Conservation (phyloP, 352 stramenopile genomes). For the Thraustotheca clavata region DNA sequence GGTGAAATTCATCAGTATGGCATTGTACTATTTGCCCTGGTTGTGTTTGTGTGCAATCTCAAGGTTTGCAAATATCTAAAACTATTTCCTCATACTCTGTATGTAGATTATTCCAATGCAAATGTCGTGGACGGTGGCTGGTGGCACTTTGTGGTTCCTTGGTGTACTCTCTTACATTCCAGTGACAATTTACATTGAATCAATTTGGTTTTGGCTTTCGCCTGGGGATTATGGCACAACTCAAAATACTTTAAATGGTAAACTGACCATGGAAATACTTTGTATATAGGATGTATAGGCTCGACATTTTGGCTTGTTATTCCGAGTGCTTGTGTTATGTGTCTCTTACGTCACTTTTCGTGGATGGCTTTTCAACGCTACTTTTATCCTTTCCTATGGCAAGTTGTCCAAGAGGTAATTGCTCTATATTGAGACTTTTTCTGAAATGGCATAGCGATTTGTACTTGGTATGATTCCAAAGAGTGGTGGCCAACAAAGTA, state of each 20-base stretch:
- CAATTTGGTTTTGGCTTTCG: slow-evolving; percentile 50
- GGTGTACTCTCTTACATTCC: slow-evolving; percentile 62
- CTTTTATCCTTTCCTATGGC: slow-evolving; percentile 68
- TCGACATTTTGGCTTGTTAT: slow-evolving; percentile 55
- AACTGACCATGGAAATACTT: slow-evolving; percentile 17
- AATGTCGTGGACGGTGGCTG: slow-evolving; percentile 63
- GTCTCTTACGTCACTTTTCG: slow-evolving; percentile 55
- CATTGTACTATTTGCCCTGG: slow-evolving; percentile 87
- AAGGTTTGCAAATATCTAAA: slow-evolving; percentile 44
- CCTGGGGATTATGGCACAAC: slow-evolving; percentile 62
- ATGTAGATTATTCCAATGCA: slow-evolving; percentile 46
- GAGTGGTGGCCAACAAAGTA: neutral
- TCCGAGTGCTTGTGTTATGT: slow-evolving; percentile 40
- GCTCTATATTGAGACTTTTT: slow-evolving; percentile 15
- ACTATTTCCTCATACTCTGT: neutral
- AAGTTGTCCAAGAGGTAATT: slow-evolving; percentile 73
- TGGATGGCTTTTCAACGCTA: slow-evolving; percentile 63
- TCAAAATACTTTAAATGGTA: slow-evolving; percentile 59
- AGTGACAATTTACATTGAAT: slow-evolving; percentile 51
- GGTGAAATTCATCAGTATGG: slow-evolving; percentile 87
- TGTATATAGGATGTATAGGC: neutral
- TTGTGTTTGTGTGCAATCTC: slow-evolving; percentile 91
- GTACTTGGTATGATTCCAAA: slow-evolving; percentile 10
- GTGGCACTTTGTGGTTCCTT: slow-evolving; percentile 40
- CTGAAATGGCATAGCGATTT: slow-evolving; percentile 13